Base-by-base conservation (phyloP, 2,329 filamentous ascomycete genomes). In the Beauveria caledonica region DNA sequence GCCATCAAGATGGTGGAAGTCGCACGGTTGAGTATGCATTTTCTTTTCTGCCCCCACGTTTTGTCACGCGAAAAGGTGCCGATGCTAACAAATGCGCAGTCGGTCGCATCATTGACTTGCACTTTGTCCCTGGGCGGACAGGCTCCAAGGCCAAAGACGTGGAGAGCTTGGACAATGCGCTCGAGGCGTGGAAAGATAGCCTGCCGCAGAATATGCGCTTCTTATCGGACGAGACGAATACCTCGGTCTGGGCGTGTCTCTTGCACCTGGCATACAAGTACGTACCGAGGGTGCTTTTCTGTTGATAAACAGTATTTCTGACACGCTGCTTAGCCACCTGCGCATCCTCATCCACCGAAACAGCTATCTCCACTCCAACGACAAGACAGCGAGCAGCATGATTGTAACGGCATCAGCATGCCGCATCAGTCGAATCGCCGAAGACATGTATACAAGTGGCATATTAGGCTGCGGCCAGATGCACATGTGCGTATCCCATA, bases 1-100 rank as follows among this genome's bases (percentile, higher is more conserved):
- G 67, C 67, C 0, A 70, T 73, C 42, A 75, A 74, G 56, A 75
- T 75, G 73, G 71, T 74, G 0, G 72, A 75, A 36, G 67, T 75
- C 17, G 68, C 72, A 3, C 66, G 66, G 27, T 60, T 75, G 29
- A 68, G 72, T 74, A 59, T 59, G 71, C 50, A 5, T 15, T 10
- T 5, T 3, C 15, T 5, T 2, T 8, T 23, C 19, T 13, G 19
- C 23, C 10, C 3, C 33, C 15, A 23, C 15, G 17, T n/a, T n/a
- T 21, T 11, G 10, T 48, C 9, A 9, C 23, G 48, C 9, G 4
- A n/a, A n/a, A n/a, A n/a, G n/a, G n/a, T n/a, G n/a, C n/a, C n/a
- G n/a, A n/a, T n/a, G 3, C 55, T 63, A n/a, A 65, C 55, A 13
- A 13, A 17, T n/a, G 17, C 8, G 9, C 19, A 74, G 72, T 73